phyloP scores from a whole-genome alignment of 345 rosid species.

The Alliaria petiolata region DNA sequence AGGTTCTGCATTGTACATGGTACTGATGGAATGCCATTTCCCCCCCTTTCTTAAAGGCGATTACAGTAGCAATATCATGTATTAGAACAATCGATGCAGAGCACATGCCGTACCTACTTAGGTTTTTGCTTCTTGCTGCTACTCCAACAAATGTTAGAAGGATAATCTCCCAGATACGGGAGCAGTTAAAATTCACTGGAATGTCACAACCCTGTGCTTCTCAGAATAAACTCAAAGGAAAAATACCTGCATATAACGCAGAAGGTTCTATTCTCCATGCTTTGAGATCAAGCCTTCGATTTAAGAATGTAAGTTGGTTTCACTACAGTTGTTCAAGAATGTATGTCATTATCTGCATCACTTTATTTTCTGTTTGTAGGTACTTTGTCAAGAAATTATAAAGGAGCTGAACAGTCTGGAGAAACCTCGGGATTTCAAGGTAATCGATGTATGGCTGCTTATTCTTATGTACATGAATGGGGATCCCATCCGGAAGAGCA shows the following conservation, averaged over 20 bases:
- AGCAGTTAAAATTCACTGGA: conserved; percentile 66
- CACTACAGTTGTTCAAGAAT: not conserved
- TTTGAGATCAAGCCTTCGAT: conserved; percentile 72
- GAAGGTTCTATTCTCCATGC: conserved; percentile 75
- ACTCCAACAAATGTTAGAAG: conserved; percentile 59
- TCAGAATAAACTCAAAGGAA: conserved; percentile 63
- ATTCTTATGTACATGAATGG: conserved; percentile 63
- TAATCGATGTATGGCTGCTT: conserved; percentile 79
- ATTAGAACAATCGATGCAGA: conserved; percentile 68
- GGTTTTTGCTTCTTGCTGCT: conserved; percentile 78
- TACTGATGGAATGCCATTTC: conserved; percentile 4
- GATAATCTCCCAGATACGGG: conserved; percentile 65
- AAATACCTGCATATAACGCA: conserved; percentile 39
- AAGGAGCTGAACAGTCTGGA: conserved; percentile 61
- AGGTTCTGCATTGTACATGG: not conserved
- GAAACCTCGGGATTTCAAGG: conserved; percentile 70
- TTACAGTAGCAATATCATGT: conserved; percentile 68
- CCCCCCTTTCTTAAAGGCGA: conserved; percentile 43
- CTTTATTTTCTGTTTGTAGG: conserved; percentile 43
- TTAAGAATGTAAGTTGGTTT: conserved; percentile 57
- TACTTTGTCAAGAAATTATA: conserved; percentile 73
- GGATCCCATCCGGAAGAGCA: conserved; percentile 46
- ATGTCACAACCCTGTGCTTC: conserved; percentile 37
- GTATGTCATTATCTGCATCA: not conserved
- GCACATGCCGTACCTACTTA: conserved; percentile 69